phyloP scores from a whole-genome alignment of 2,329 filamentous ascomycete genomes.

The Bipolaris cookei region DNA sequence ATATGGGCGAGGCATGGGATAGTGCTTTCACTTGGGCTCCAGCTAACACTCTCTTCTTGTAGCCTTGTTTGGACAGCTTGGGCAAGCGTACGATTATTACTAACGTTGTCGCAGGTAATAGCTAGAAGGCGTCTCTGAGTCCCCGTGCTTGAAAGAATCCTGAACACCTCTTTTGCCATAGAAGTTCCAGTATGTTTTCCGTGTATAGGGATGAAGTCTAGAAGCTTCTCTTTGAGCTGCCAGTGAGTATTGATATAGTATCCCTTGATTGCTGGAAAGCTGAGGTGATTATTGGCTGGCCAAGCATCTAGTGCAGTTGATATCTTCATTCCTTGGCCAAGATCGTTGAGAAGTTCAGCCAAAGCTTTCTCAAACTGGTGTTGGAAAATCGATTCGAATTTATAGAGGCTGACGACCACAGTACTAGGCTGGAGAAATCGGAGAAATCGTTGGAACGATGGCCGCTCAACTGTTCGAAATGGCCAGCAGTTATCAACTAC shows the following conservation, averaged over 20 bases:
- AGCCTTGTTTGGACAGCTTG: no score
- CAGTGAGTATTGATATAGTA: slow-evolving; percentile 15
- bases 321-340: neutral
- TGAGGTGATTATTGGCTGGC: slow-evolving; percentile 10
- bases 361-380: slow-evolving; percentile 3
- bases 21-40: no score
- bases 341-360: neutral
- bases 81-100: no score
- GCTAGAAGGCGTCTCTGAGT: neutral
- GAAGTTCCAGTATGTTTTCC: slow-evolving; percentile 1
- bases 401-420: slow-evolving; percentile 11
- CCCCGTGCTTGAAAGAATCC: neutral
- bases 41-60: no score
- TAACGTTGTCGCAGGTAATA: no score
- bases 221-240: slow-evolving; percentile 5
- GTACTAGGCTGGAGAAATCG: slow-evolving; percentile 4
- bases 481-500: slow-evolving; percentile 12
- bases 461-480: slow-evolving; percentile 1
- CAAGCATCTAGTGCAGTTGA: slow-evolving; percentile 7
- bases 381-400: slow-evolving; percentile 5
- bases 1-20: no score
- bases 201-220: slow-evolving; percentile 10
- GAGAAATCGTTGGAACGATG: slow-evolving; percentile 10
- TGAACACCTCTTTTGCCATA: neutral
- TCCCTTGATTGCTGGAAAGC: slow-evolving; percentile 8